A percentile compares a stretch with the other conserved stretches of the same genome.
These are phyloP conservation scores for Phytophthora pinifolia DNA, from an alignment of 352 stramenopile genomes.

Conservation along the genomic window DNA sequence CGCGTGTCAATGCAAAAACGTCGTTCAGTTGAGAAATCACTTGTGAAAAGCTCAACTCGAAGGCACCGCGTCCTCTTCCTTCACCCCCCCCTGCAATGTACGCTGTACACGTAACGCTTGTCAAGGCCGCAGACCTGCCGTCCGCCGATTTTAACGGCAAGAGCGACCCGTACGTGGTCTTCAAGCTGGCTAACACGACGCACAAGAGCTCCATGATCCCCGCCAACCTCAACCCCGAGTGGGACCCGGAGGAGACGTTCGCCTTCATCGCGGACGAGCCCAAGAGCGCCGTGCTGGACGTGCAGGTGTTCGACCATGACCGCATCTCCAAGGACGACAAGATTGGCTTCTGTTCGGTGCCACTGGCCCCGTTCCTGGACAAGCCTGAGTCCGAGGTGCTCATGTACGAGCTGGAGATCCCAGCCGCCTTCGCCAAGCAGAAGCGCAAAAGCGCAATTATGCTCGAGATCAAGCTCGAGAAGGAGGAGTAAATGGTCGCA, in stretches of 20 bases:
- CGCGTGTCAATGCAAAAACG: slow-evolving; percentile 11
- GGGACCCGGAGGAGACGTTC: slow-evolving; percentile 66
- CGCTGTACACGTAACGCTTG: slow-evolving; percentile 68
- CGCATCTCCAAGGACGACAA: slow-evolving; percentile 78
- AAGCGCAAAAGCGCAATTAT: slow-evolving; percentile 72
- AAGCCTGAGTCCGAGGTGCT: slow-evolving; percentile 46
- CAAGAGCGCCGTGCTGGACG: slow-evolving; percentile 49
- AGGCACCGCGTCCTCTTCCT: not conserved
- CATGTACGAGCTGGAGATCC: slow-evolving; percentile 68
- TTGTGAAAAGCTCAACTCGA: slow-evolving; percentile 28
- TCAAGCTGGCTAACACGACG: slow-evolving; percentile 63
- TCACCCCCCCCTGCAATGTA: slow-evolving; percentile 33
- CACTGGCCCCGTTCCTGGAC: slow-evolving; percentile 53
- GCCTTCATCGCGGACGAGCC: slow-evolving; percentile 66
- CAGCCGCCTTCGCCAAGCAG: slow-evolving; percentile 51
- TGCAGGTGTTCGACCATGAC: slow-evolving; percentile 77
- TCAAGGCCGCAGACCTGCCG: slow-evolving; percentile 67
- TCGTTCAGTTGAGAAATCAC: slow-evolving; percentile 33
- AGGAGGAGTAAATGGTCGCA: slow-evolving; percentile 38
- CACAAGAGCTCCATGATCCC: slow-evolving; percentile 69
- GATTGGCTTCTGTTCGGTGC: slow-evolving; percentile 59
- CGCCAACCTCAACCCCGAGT: slow-evolving; percentile 66
- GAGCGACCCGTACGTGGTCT: slow-evolving; percentile 81
- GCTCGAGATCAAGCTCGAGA: slow-evolving; percentile 73
- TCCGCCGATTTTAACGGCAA: slow-evolving; percentile 83